Evolutionary conservation across 75 land plant genomes (phyloP), one percentile per base, ranked within the genome.

Genomic region (Selaginella tamariscina): DNA sequence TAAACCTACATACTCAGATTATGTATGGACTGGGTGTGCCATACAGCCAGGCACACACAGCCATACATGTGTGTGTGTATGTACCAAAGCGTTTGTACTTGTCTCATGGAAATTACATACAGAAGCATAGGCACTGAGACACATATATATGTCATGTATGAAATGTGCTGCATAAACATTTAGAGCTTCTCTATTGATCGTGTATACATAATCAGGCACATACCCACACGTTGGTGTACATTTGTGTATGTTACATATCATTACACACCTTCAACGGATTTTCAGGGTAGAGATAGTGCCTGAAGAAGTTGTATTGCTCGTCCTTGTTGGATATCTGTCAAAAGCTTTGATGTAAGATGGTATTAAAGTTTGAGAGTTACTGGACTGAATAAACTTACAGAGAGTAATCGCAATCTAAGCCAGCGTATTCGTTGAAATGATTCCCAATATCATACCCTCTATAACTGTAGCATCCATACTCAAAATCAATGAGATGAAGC

Each of bases 361-460:
- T 9, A 8, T 24, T 54, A 32, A 13, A 27, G 27, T 24, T 13
- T 21, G 9, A 21, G 44, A 32, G 24, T 66, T 66, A 0, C 26
- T 49, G 44, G 2, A 2, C 22, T 56, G 27, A 18, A 66, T 65
- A 56, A 32, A 83, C 92, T 57, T 81, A 95, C 99, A 87, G 73
- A 72, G 68, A 79, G 70, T 85, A 90, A 76, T 90, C 89, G 72
- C 95, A 90, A 18, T 95, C 92, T 75, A 82, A 91, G 55, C 97
- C 99, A 24, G 99, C 99, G 80, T 95, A 84, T 78, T 91, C 99
- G 73, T 85, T 91, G 79, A 95, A 95, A 71, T 87, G 91, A 80
- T 95, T 95, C 39, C 80, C 99, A 72, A 95, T 87, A 74, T 95
- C 99, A 72, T 82, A 90, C 56, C 99, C 99, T 70, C 99, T 84